phyloP scores from a whole-genome alignment of 352 stramenopile genomes.

The Globisporangium emineosum region DNA sequence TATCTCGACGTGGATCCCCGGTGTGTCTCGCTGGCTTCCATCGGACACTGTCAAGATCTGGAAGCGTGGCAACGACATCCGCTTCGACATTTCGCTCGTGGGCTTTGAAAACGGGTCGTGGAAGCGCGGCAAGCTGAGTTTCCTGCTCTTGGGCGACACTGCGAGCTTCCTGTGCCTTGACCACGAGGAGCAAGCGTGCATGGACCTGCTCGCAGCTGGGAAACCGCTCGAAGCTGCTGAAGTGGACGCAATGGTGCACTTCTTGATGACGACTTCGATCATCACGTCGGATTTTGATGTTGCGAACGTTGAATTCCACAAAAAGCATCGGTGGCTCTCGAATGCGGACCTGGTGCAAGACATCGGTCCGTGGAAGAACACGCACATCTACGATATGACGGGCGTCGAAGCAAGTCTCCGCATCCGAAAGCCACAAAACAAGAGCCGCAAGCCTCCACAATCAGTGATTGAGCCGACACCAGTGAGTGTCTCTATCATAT shows the following conservation, averaged over 20 bases:
- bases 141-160: conserved; percentile 45
- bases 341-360: conserved; percentile 34
- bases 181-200: conserved; percentile 43
- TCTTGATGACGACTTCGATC: conserved; percentile 57
- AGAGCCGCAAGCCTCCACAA: conserved; percentile 25
- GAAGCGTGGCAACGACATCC: conserved; percentile 57
- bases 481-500: background rate
- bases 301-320: conserved; percentile 34
- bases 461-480: background rate
- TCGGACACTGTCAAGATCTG: conserved; percentile 77
- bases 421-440: conserved; percentile 49
- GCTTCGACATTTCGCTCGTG: conserved; percentile 64
- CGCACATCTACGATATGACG: conserved; percentile 46
- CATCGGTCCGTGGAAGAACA: conserved; percentile 52
- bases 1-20: conserved; percentile 68
- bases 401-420: conserved; percentile 39
- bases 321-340: conserved; percentile 51
- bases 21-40: conserved; percentile 62
- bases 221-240: conserved; percentile 29
- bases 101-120: conserved; percentile 62
- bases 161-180: conserved; percentile 54
- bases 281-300: conserved; percentile 49
- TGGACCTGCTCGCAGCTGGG: conserved; percentile 35
- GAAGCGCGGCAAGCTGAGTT: conserved; percentile 63
- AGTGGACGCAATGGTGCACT: conserved; percentile 56